Evolutionary conservation across 805 yeast species (phyloP).

Genomic region (Schizosaccharomyces cryophilus): DNA sequence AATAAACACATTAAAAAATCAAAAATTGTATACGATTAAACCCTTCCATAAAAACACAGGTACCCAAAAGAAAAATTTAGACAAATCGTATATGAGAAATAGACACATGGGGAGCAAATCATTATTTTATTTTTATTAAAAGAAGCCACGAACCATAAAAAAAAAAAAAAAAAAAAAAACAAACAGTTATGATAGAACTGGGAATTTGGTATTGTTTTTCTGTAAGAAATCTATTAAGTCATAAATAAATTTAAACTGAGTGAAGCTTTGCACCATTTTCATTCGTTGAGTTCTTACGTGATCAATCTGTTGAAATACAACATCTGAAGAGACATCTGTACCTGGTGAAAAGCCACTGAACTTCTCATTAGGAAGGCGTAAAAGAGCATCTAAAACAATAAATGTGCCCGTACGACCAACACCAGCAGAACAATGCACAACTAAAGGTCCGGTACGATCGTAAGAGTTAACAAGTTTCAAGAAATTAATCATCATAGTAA

Average conservation of each 20-base stretch:
- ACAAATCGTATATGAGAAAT: too few species aligned
- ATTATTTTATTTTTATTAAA: too few species aligned
- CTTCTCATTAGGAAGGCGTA: conserved; percentile 15
- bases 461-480: background rate
- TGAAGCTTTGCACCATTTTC: background rate
- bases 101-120: too few species aligned
- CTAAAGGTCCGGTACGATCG: conserved; percentile 18
- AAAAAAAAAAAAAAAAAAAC: too few species aligned
- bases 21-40: too few species aligned
- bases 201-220: background rate
- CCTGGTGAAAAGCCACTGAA: background rate
- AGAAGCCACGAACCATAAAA: background rate
- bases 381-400: conserved; percentile 19
- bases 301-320: background rate
- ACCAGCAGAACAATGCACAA: conserved; percentile 90
- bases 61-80: too few species aligned
- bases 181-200: background rate
- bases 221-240: background rate
- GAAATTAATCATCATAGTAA: background rate
- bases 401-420: conserved; percentile 93
- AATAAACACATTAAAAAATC: too few species aligned
- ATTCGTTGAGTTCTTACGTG: background rate
- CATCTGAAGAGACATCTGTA: background rate
- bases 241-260: background rate
- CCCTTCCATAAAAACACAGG: too few species aligned